A percentile compares a stretch with the other conserved stretches of the same genome.
Evolutionary conservation across 768 basidiomycete species (phyloP).

Genomic region (Cubamyces sp.): DNA sequence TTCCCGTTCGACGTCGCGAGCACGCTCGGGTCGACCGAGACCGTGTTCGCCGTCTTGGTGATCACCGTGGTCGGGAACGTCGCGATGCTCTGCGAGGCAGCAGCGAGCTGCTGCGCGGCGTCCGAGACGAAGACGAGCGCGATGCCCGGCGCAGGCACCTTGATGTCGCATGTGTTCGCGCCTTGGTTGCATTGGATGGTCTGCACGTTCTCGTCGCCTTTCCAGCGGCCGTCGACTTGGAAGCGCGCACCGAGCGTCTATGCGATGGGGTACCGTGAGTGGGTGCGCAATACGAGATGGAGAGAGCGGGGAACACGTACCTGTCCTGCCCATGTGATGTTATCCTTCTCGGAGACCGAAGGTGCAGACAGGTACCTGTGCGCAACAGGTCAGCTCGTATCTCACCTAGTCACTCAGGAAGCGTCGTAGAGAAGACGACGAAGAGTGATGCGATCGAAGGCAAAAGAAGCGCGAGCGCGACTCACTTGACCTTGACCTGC

Average conservation of each 20-base stretch:
- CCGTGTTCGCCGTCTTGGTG: slow-evolving; percentile 56
- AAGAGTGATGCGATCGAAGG: no score
- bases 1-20: slow-evolving; percentile 71
- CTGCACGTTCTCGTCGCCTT: slow-evolving; percentile 38
- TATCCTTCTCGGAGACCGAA: slow-evolving; percentile 45
- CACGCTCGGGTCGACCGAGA: slow-evolving; percentile 54
- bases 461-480: slow-evolving; percentile 5
- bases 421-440: no score
- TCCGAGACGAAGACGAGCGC: slow-evolving; percentile 74
- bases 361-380: slow-evolving; percentile 41
- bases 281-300: background rate
- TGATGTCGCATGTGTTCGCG: slow-evolving; percentile 58
- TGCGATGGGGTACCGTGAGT: background rate
- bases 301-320: slow-evolving; percentile 31
- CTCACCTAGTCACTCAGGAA: no score
- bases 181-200: slow-evolving; percentile 44
- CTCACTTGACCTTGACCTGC: slow-evolving; percentile 42
- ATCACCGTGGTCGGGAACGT: slow-evolving; percentile 57
- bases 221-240: slow-evolving; percentile 45
- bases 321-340: slow-evolving; percentile 56
- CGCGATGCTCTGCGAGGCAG: slow-evolving; percentile 37
- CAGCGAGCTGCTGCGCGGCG: slow-evolving; percentile 41
- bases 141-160: slow-evolving; percentile 71
- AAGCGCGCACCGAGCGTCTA: slow-evolving; percentile 40
- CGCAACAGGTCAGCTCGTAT: background rate